Evolutionary conservation across 768 basidiomycete genomes (phyloP), one percentile per base, ranked within the genome.

Genomic region (Clitopilus hobsonii): DNA sequence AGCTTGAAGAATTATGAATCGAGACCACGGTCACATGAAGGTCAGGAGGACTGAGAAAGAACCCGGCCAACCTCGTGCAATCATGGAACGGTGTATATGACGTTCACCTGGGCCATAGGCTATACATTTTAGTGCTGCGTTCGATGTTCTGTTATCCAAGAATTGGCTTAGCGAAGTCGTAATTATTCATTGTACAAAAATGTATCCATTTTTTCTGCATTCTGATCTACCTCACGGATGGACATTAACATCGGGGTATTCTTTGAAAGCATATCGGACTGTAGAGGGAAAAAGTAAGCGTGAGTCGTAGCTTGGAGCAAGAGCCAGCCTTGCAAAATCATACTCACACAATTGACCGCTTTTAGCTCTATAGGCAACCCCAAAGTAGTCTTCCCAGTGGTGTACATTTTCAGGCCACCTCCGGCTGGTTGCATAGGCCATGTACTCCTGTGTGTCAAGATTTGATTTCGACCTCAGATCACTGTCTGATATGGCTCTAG

Each of bases 401-500:
- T 20, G 23, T 14, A 27, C 49, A 10, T 14, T 51, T 27, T 25
- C 29, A 5, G 49, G 49, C 49, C 49, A 51, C 26, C 49, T 28
- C 6, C 26, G 1, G 25, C 14, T 4, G 10, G 11, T 14, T 10
- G n/a, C 41, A 2, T 11, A 45, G 10, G n/a, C 14, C 10, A 10
- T 20, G 4, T 45, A 16, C 16, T 45, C 22, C 2, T 11, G 18
- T 45, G 41, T 16, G 3, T 16, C 5, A 2, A 10, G n/a, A 10
- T 61, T 61, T 51, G 67, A 65, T n/a, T 11, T 16, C 52, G 59
- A 45, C 20, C 11, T 48, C 57, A 52, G 16, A 51, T 11, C 24
- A 60, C 61, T 10, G 50, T 47, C 8, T 63, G 57, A 56, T 69
- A n/a, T 65, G 16, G 69, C 56, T 51, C 71, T 63, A 3, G 77